A percentile compares a stretch with the other conserved stretches of the same genome.
Evolutionary conservation across 2,329 filamentous ascomycete genomes (phyloP).

Genomic region (Monosporascus cannonballus): DNA sequence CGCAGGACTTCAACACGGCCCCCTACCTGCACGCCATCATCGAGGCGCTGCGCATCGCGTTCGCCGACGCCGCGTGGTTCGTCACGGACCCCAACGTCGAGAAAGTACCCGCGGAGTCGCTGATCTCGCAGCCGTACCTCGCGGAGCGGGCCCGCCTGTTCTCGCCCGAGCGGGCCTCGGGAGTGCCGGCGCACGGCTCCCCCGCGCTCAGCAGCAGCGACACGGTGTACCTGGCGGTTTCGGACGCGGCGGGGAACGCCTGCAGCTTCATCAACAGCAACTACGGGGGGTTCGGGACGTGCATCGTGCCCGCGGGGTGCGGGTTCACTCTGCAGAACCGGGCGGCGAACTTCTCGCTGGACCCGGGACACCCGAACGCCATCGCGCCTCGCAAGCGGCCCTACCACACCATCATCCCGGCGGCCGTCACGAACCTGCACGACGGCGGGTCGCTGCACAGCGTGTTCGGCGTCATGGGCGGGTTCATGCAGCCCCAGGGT

Average conservation of each 20-base stretch:
- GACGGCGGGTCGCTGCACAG: constrained; percentile 68
- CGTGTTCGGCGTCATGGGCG: constrained; percentile 95
- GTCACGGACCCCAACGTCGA: constrained; percentile 74
- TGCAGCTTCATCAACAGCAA: constrained; percentile 97
- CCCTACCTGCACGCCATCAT: constrained; percentile 81
- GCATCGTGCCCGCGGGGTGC: constrained; percentile 76
- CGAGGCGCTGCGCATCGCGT: constrained; percentile 81
- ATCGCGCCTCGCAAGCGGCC: constrained; percentile 79
- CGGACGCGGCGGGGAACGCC: constrained; percentile 78
- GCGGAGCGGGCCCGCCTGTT: constrained; percentile 60
- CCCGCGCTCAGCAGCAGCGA: constrained; percentile 82
- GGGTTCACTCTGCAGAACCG: constrained; percentile 95
- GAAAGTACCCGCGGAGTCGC: constrained; percentile 60
- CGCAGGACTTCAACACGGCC: constrained; percentile 73
- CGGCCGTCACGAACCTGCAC: constrained; percentile 70
- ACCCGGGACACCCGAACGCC: constrained; percentile 67
- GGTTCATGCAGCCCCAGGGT: constrained; percentile 97
- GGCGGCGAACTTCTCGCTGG: constrained; percentile 76
- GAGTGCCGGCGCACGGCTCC: constrained; percentile 60
- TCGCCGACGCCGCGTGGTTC: constrained; percentile 87
- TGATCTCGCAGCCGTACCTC: constrained; percentile 72
- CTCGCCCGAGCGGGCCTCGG: constrained; percentile 53
- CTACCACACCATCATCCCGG: constrained; percentile 97
- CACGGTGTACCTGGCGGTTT: constrained; percentile 88
- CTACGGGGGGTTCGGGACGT: constrained; percentile 82